Evolutionary conservation across 2,329 filamentous ascomycete species (phyloP), one percentile per base, ranked within the genome.

Genomic region (Pestalotiopsis fici): DNA sequence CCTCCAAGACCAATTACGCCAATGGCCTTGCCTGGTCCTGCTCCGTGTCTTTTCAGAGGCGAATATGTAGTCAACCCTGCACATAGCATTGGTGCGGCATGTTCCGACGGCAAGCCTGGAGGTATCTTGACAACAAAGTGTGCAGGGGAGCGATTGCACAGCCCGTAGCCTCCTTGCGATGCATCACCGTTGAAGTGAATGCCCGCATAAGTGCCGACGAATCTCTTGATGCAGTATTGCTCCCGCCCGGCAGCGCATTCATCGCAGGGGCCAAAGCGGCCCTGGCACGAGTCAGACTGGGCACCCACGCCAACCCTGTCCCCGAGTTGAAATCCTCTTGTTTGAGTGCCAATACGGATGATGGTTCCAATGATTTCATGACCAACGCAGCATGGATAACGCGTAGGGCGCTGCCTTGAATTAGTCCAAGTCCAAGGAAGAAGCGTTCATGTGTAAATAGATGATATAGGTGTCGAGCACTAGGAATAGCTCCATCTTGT

Each of bases 241-340:
- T 66, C 65, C 12, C 5, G 23, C n/a, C 50, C 59, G 60, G 5
- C 47, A 15, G 47, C 23, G n/a, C 65, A 86, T 18, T 80, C 75
- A 11, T 78, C 72, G 72, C 83, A 86, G 3, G 85, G 85, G 31
- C 31, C 31, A 1, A 35, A 35, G 68, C 23, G 13, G 71, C 83
- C 80, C 6, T 88, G 77, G 74, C 89, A 91, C 1, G 87, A 81
- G 76, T 79, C 83, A 28, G 87, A 83, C 73, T 91, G 88, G 0
- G 88, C 88, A 62, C 88, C 89, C 5, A 91, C 83, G 23, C 88
- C 88, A 21, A 91, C 88, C 11, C 89, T 83, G 71, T 92, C 90
- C 60, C 90, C 90, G 43, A 88, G 73, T 69, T 86, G 83, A 74
- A 91, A 84, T 28, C 79, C 73, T 55, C 78, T 81, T 50, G 83